Evolutionary conservation across 805 yeast species (phyloP), one percentile per base, ranked within the genome.

Genomic region (Cyberlindnera americana): DNA sequence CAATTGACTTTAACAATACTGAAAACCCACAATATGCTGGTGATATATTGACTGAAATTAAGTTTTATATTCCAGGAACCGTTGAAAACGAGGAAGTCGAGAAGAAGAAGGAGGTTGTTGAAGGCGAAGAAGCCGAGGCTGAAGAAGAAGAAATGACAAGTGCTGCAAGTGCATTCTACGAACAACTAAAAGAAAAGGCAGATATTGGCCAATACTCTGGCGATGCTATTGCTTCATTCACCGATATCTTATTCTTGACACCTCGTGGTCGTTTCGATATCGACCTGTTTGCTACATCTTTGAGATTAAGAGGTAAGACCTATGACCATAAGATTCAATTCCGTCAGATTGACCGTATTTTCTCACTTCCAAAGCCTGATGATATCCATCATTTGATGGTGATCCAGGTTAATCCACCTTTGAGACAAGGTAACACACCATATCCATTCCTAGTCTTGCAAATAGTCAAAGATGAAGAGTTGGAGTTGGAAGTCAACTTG

Each of bases 221-320:
- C 28, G 95, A 90, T 49, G 93, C 96, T 8, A 83, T 93, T 60
- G 96, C 88, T 5, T 84, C 97, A 6, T 90, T 91, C 66, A 77
- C 84, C 36, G 98, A 91, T 54, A 79, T 90, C 4, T 72, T 91
- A 59, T 88, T 93, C 72, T 77, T 93, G 43, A 93, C 98, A 1
- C 99, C 99, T 55, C 82, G 99, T 74, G 99, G 99, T 49, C 91
- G 99, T 64, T 93, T 90, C 62, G 98, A 93, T 62, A 84, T 93
- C 53, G 97, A 91, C 63, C 83, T 93, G 81, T 93, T 86, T 64
- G 81, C 86, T 25, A 76, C 78, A 22, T 84, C 93, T 37, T 76
- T 93, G 64, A 80, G 98, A 59, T 73, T 93, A 37, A 80, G 99
- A 56, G 99, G 99, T 61, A 93, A 91, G 65, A 93, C 98, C 2